Evolutionary conservation across 371 early-diverging fungal genomes (phyloP).

Genomic region (Actinomortierella wolfii): DNA sequence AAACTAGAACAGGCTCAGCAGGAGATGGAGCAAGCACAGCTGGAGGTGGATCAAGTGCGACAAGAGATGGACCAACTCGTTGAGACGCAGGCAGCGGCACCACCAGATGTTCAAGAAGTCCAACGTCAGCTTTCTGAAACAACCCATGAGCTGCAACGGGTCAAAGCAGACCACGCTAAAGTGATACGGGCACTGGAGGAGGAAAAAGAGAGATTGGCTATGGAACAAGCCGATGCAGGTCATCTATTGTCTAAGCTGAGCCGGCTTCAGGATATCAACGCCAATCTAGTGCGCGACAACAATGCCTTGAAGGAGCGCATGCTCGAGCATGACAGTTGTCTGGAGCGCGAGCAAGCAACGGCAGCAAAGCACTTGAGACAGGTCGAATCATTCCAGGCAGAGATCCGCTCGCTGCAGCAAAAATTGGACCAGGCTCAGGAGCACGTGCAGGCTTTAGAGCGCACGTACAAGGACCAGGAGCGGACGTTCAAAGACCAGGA

Average conservation of each 20-base stretch:
- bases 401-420: conserved; percentile 14
- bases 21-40: conserved; percentile 34
- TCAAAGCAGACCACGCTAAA: conserved; percentile 8
- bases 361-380: conserved; percentile 20
- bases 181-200: conserved; percentile 12
- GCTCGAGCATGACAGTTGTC: too few relatives aligned
- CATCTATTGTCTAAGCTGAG: conserved; percentile 32
- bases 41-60: conserved; percentile 21
- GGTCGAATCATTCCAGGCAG: conserved; percentile 19
- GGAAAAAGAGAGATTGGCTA: conserved; percentile 24
- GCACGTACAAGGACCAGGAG: conserved; percentile 2
- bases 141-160: conserved; percentile 30
- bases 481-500: conserved; percentile 27
- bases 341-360: too few relatives aligned
- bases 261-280: conserved; percentile 37
- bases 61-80: conserved; percentile 32
- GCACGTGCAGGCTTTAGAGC: conserved; percentile 2
- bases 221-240: conserved; percentile 37
- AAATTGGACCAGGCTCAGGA: conserved; percentile 18
- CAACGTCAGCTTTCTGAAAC: conserved; percentile 28
- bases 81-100: conserved; percentile 30
- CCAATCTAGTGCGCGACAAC: conserved; percentile 32
- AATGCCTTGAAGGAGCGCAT: conserved; percentile 20
- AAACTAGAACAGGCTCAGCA: conserved; percentile 25
- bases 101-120: conserved; percentile 37